Evolutionary conservation across 2,329 filamentous ascomycete genomes (phyloP).

Genomic region (Aspergillus ibericus): DNA sequence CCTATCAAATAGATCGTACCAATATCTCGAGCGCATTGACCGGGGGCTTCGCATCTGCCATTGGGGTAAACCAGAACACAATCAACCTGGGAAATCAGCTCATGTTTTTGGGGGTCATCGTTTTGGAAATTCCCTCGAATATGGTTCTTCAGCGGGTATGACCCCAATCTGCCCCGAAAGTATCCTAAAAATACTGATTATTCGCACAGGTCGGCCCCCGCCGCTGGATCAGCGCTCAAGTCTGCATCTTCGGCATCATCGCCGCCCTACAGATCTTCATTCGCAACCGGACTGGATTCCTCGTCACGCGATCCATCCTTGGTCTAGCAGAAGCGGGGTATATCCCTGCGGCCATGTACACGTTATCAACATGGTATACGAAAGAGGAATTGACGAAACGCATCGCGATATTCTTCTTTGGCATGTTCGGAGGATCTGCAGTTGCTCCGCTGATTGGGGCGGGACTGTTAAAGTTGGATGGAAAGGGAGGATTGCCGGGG

Average conservation of each 20-base stretch:
- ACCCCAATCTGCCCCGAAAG: not conserved
- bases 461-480: conserved; percentile 50
- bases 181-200: conserved; percentile 3
- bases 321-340: conserved; percentile 54
- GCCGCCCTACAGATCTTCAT: conserved; percentile 50
- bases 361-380: conserved; percentile 54
- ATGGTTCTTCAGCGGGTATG: conserved; percentile 32
- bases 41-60: conserved; percentile 47
- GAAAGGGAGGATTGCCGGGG: conserved; percentile 42
- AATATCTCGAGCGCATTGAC: conserved; percentile 55
- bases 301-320: conserved; percentile 47
- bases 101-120: conserved; percentile 54
- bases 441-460: conserved; percentile 52
- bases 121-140: conserved; percentile 55
- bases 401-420: conserved; percentile 55
- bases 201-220: conserved; percentile 43
- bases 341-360: conserved; percentile 54
- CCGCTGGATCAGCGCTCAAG: conserved; percentile 52
- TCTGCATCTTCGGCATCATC: conserved; percentile 51
- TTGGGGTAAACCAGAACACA: conserved; percentile 47
- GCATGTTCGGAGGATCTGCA: conserved; percentile 55
- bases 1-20: conserved; percentile 56
- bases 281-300: conserved; percentile 46
- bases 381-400: conserved; percentile 48
- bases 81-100: conserved; percentile 57